Evolutionary conservation across 768 basidiomycete species (phyloP).

Genomic region (Symmetrospora coprosmae): DNA sequence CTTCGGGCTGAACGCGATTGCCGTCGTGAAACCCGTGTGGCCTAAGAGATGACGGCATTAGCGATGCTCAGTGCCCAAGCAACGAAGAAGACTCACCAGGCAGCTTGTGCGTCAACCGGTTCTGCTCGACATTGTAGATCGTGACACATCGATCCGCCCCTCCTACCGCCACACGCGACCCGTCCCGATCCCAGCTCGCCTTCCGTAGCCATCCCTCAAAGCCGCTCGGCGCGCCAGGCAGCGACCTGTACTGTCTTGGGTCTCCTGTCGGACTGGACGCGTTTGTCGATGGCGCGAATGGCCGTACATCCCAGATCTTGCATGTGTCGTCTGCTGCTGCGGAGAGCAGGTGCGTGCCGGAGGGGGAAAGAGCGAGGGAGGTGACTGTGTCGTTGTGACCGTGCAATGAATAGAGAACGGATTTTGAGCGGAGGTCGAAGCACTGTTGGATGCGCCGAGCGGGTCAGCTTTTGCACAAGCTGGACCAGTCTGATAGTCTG

Average conservation of each 20-base stretch:
- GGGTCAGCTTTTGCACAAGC: neutral
- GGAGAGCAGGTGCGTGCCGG: conserved; percentile 71
- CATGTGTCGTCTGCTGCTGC: conserved; percentile 79
- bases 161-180: conserved; percentile 38
- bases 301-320: conserved; percentile 80
- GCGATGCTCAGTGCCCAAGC: neutral
- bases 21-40: conserved; percentile 87
- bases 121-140: conserved; percentile 36
- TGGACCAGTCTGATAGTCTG: neutral
- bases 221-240: conserved; percentile 69
- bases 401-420: conserved; percentile 60
- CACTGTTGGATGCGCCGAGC: neutral
- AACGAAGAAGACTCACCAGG: neutral
- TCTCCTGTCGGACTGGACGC: conserved; percentile 53
- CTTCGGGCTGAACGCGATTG: conserved; percentile 91
- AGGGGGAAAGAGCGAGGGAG: conserved; percentile 80
- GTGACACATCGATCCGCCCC: conserved; percentile 41
- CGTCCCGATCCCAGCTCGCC: conserved; percentile 64
- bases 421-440: conserved; percentile 74
- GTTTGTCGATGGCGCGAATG: conserved; percentile 73
- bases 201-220: conserved; percentile 77
- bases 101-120: conserved; percentile 33
- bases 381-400: conserved; percentile 89
- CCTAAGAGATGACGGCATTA: conserved; percentile 53
- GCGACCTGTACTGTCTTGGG: conserved; percentile 28